A percentile compares a stretch with the other conserved stretches of the same genome.
phyloP scores from a whole-genome alignment of 2,329 filamentous ascomycete genomes.

The Alternaria gaisen region DNA sequence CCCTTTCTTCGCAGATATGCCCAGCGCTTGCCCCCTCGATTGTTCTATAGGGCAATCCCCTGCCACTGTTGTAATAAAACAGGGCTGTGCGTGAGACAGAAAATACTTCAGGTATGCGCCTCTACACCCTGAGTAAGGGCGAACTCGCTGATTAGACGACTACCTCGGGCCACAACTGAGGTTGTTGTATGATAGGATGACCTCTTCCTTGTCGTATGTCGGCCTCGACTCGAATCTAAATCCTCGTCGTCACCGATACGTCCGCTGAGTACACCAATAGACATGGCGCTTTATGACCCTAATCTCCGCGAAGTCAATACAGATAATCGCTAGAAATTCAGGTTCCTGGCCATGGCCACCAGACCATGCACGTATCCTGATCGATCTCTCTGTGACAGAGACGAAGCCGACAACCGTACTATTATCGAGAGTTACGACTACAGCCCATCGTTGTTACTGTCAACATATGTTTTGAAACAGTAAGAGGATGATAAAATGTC shows the following conservation, averaged over 20 bases:
- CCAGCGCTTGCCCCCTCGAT: too few species aligned
- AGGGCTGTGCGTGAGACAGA: background rate
- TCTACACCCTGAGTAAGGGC: background rate
- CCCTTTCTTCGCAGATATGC: too few species aligned
- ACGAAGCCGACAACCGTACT: background rate
- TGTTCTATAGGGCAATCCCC: fast-evolving
- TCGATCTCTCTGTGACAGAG: background rate
- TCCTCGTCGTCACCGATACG: background rate
- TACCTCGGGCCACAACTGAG: background rate
- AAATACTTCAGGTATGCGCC: background rate
- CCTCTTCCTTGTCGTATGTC: background rate
- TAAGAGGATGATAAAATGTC: background rate
- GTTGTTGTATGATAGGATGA: background rate
- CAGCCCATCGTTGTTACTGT: background rate
- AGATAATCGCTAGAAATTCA: background rate
- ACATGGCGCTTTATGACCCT: background rate
- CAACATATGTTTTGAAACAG: background rate
- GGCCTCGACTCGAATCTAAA: background rate
- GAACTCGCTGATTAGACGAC: background rate
- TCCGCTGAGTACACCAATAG: background rate
- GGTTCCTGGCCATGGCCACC: background rate
- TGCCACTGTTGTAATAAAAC: too few species aligned
- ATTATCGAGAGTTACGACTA: background rate
- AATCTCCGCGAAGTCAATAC: background rate
- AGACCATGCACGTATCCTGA: background rate